Conservation (phyloP, 306 rosid species). For the Arachis stenosperma region DNA sequence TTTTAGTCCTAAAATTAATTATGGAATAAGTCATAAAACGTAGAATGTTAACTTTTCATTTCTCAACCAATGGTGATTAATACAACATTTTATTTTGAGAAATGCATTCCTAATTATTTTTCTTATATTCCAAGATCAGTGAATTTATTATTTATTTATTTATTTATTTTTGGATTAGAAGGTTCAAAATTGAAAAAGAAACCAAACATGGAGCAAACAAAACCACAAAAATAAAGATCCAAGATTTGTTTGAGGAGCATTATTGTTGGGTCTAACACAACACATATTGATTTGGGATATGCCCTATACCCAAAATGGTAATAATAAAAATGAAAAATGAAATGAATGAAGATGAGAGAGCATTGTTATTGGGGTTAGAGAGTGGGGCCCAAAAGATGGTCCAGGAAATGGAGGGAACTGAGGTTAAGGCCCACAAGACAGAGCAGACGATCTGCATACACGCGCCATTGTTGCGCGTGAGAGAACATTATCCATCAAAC, state of each 20-base stretch:
- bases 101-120: background rate
- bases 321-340: background rate
- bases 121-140: background rate
- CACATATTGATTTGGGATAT: background rate
- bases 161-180: background rate
- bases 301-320: background rate
- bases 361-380: conserved; percentile 17
- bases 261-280: background rate
- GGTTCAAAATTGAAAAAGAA: background rate
- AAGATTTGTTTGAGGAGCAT: background rate
- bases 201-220: background rate
- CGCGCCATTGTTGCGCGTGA: conserved; percentile 37
- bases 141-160: too few relatives aligned
- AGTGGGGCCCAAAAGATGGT: conserved; percentile 29
- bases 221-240: too few relatives aligned
- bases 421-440: conserved; percentile 37
- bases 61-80: background rate
- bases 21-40: background rate
- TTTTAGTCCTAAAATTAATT: background rate
- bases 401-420: conserved; percentile 45
- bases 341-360: conserved; percentile 34
- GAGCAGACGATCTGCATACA: conserved; percentile 9
- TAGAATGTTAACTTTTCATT: background rate
- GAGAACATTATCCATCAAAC: conserved; percentile 23
- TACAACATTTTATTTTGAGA: background rate